phyloP scores from a whole-genome alignment of 305 asterid species.

The Caryopteris hybrid region DNA sequence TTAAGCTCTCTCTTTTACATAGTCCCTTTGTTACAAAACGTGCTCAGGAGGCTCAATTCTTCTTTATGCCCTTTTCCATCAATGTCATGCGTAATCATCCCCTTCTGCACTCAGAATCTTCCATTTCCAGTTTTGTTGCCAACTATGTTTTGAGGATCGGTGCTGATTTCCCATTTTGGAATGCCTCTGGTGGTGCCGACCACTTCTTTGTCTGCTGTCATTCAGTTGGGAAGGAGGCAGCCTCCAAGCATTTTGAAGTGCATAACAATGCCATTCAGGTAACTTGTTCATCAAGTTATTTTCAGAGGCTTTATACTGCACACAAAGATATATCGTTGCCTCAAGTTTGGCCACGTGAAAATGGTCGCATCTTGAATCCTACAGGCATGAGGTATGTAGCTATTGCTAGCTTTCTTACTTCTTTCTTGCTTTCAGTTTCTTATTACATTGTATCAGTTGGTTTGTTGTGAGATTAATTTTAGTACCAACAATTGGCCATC shows the following conservation, averaged over 20 bases:
- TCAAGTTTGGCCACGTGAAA: conserved; percentile 73
- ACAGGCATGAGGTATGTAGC: conserved; percentile 39
- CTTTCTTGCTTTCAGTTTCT: not conserved
- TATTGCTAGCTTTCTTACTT: not conserved
- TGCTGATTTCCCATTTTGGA: conserved; percentile 51
- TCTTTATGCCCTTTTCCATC: conserved; percentile 70
- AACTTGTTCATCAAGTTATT: conserved; percentile 72
- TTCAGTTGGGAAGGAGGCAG: conserved; percentile 64
- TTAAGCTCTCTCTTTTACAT: conserved; percentile 55
- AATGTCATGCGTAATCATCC: conserved; percentile 68
- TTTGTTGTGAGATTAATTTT: not conserved
- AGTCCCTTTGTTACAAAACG: conserved; percentile 40
- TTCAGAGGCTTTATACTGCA: conserved; percentile 65
- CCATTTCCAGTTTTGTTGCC: conserved; percentile 56
- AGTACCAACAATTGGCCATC: too few relatives aligned
- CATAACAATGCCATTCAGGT: conserved; percentile 61
- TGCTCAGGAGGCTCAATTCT: conserved; percentile 60
- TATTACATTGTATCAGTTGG: not conserved
- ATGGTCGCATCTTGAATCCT: conserved; percentile 29
- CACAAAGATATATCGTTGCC: conserved; percentile 71
- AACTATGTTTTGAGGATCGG: conserved; percentile 40
- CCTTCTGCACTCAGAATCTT: conserved; percentile 38
- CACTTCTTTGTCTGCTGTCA: conserved; percentile 75
- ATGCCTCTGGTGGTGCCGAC: conserved; percentile 70
- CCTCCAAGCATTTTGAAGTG: conserved; percentile 42